Evolutionary conservation across 2,329 filamentous ascomycete genomes (phyloP), one percentile per base, ranked within the genome.

Genomic region (Botrytis pseudocinerea): DNA sequence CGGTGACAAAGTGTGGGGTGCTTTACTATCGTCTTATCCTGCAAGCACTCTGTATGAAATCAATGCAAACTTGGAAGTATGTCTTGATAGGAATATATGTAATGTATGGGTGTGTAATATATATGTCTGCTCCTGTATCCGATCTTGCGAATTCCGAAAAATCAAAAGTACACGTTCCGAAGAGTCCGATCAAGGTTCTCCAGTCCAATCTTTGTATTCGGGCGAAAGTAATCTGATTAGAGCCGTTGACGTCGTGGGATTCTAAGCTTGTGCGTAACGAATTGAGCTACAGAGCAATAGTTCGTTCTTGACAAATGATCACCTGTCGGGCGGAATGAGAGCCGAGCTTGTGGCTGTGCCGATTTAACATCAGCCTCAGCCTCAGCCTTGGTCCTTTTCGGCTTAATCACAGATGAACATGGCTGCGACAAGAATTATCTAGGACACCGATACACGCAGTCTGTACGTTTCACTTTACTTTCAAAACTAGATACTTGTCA

Each of bases 321-420:
- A 54, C 32, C 32, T 28, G 64, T 66, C 64, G 64, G 64, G 54
- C 38, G 18, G 61, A 35, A 42, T 7, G 46, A 65, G 32, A 42
- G n/a, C 42, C 35, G 64, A 66, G 25, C 22, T 57, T 68, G 48
- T 68, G 65, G 65, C 65, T 68, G 65, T 68, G 65, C 16, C n/a
- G 1, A 46, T 18, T 40, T 4, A 38, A 38, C 38, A 7, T 9
- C 38, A 38, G 38, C 38, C 38, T 38, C 48, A 54, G 40, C 61
- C 46, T 66, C 46, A 66, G 64, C 64, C 48, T 68, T 42, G 48
- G 35, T 42, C 64, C 64, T 42, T 57, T 40, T 54, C 6, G 32
- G 32, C 32, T 54, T 38, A 51, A 54, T 25, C 16, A 28, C 16
- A 51, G 48, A 35, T n/a, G 63, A 25, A 42, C 65, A 42, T 18